phyloP scores from a whole-genome alignment of 768 basidiomycete species.

The Hericium rajendrae region DNA sequence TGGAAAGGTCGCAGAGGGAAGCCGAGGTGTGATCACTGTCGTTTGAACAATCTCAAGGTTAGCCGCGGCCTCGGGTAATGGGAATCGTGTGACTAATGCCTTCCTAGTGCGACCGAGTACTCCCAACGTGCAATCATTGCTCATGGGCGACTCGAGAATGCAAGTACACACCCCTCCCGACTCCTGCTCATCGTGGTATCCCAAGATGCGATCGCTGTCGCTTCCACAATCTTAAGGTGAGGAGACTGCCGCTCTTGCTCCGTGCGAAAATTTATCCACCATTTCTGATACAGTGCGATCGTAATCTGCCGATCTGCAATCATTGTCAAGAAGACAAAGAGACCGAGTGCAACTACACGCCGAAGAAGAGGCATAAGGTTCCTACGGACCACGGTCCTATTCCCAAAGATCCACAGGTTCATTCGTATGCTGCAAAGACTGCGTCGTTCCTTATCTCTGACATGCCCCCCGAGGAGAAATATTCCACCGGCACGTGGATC shows the following conservation, averaged over 20 bases:
- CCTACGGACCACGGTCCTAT: constrained; percentile 30
- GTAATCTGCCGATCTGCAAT: constrained; percentile 63
- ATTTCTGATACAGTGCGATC: constrained; percentile 43
- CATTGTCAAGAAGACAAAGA: constrained; percentile 48
- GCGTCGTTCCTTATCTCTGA: constrained; percentile 41
- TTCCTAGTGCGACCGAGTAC: constrained; percentile 56
- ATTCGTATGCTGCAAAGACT: constrained; percentile 35
- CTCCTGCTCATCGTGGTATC: constrained; percentile 67
- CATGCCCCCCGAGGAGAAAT: constrained; percentile 25
- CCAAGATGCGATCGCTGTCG: constrained; percentile 68
- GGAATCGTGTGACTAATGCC: constrained; percentile 6
- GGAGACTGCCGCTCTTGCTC: constrained; percentile 10
- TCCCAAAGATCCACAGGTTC: constrained; percentile 26
- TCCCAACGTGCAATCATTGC: constrained; percentile 66
- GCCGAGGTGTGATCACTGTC: constrained; percentile 67
- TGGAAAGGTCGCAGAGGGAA: constrained; percentile 72
- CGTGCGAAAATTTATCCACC: constrained; percentile 1
- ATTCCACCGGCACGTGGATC: constrained; percentile 14
- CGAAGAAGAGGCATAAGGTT: constrained; percentile 56
- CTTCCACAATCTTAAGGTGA: constrained; percentile 53
- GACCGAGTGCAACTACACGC: constrained; percentile 59
- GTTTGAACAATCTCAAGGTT: constrained; percentile 63
- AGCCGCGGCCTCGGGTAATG: constrained; percentile 18
- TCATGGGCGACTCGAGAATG: constrained; percentile 56
- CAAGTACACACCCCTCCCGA: constrained; percentile 64